Conservation (phyloP, 2,329 filamentous ascomycete genomes). For the Aspergillus oerlinghausenensis region DNA sequence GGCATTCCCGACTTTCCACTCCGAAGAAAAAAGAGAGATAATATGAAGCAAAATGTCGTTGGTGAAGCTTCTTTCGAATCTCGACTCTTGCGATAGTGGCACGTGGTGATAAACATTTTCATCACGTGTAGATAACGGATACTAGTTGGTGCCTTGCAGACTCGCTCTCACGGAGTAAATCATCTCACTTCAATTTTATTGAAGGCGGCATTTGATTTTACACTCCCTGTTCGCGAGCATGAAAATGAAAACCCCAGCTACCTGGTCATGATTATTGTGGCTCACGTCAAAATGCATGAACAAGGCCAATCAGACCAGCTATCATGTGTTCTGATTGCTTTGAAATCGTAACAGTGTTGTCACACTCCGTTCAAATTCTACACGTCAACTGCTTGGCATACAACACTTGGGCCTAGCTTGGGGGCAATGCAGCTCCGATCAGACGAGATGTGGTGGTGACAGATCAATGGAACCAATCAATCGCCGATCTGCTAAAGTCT, state of each 20-base stretch:
- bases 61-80: not conserved
- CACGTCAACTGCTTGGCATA: not conserved
- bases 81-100: not conserved
- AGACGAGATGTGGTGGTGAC: not conserved
- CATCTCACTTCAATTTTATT: not conserved
- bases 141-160: not conserved
- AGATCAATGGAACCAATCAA: constrained; percentile 3
- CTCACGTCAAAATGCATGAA: not conserved
- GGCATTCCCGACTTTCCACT: constrained; percentile 1
- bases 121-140: not conserved
- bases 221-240: not conserved
- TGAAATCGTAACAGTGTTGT: not conserved
- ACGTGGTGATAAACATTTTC: not conserved
- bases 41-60: not conserved
- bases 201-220: not conserved
- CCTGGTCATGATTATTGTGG: not conserved
- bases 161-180: not conserved
- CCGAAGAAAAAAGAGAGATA: not conserved
- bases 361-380: not conserved
- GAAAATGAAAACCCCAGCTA: not conserved
- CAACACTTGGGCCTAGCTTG: not conserved
- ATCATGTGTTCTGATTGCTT: not conserved
- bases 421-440: not conserved
- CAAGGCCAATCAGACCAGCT: not conserved
- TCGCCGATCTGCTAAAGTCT: not conserved